Percentiles rank a stretch among this genome's conserved stretches.
These are phyloP conservation scores for Beauveria medogensis DNA, from an alignment of 2,329 filamentous ascomycete genomes.

Conservation along the genomic window DNA sequence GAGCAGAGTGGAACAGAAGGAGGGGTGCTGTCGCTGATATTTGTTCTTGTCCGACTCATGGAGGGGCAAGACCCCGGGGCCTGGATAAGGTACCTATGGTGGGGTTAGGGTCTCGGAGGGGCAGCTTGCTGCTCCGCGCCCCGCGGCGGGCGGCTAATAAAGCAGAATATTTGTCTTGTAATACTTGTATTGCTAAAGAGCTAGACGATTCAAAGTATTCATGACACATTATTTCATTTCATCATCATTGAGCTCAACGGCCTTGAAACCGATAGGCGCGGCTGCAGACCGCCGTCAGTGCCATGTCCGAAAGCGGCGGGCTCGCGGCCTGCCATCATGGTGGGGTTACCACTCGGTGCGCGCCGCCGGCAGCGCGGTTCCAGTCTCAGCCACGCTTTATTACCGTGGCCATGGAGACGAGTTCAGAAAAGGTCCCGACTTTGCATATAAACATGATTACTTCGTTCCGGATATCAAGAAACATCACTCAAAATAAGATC, in stretches of 20 bases:
- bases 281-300: neutral
- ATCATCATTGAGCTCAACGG: neutral
- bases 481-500: too few relatives aligned
- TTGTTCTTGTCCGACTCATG: neutral
- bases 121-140: neutral
- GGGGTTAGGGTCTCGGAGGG: neutral
- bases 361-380: slow-evolving; percentile 9
- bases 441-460: too few relatives aligned
- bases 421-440: neutral
- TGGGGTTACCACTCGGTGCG: slow-evolving; percentile 3
- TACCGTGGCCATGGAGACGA: too few relatives aligned
- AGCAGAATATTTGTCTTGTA: neutral
- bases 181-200: neutral
- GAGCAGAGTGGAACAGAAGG: neutral
- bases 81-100: slow-evolving; percentile 2
- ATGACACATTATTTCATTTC: neutral
- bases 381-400: too few relatives aligned
- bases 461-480: too few relatives aligned
- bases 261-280: neutral
- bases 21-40: slow-evolving; percentile 2
- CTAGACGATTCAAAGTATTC: too few relatives aligned
- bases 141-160: neutral
- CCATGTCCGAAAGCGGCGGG: slow-evolving; percentile 4
- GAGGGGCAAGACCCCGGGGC: slow-evolving; percentile 1
- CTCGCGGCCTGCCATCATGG: neutral